Conservation (phyloP, 176 grass and related monocot species). For the Oryza longistaminata region DNA sequence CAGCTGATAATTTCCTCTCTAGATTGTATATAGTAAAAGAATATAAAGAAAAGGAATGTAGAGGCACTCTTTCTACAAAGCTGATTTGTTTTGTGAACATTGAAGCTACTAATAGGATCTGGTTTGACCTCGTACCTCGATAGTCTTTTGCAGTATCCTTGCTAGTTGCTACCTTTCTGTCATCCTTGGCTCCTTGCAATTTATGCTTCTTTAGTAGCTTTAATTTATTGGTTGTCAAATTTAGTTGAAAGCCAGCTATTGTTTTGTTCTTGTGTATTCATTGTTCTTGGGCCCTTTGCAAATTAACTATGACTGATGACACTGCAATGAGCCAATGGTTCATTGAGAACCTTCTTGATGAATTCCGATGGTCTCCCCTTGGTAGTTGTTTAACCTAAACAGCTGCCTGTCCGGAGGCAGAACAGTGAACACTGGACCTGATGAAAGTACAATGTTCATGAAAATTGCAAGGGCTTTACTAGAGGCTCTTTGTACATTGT, state of each 20-base stretch:
- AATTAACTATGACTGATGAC: not conserved
- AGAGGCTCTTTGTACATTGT: not conserved
- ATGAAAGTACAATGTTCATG: constrained; percentile 12
- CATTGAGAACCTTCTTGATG: not conserved
- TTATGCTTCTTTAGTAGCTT: not conserved
- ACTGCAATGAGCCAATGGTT: not conserved
- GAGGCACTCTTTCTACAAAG: not conserved
- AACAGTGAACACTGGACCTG: not conserved
- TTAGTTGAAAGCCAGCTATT: not conserved
- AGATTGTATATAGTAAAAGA: not conserved
- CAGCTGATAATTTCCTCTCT: not conserved
- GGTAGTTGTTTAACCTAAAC: not conserved
- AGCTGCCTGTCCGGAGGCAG: not conserved
- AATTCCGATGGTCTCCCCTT: not conserved
- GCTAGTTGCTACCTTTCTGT: not conserved
- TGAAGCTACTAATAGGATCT: constrained; percentile 12
- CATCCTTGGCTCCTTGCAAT: constrained; percentile 14
- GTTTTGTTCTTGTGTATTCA: not conserved
- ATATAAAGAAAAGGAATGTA: not conserved
- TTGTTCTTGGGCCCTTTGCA: not conserved
- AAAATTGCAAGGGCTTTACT: not conserved
- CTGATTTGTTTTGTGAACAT: not conserved
- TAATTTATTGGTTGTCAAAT: not conserved
- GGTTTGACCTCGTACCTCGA: not conserved
- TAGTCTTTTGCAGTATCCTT: not conserved